phyloP scores from a whole-genome alignment of 108 stramenopile species.

The Pseudonitzschia pungens region DNA sequence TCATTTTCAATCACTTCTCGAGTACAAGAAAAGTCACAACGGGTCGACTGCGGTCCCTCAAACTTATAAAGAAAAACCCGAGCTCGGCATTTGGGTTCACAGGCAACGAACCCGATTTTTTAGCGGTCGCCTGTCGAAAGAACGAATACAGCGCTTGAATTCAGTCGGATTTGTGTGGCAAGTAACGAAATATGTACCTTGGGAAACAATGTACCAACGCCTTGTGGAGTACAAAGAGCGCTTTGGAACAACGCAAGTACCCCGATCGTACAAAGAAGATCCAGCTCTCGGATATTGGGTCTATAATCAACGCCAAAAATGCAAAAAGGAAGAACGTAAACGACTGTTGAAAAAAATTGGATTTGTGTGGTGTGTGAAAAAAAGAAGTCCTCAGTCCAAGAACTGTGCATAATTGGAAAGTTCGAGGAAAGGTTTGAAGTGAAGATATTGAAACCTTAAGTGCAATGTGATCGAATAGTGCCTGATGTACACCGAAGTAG shows the following conservation, averaged over 20 bases:
- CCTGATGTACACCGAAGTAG: too few relatives aligned
- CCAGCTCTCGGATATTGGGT: not conserved
- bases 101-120: constrained; percentile 3
- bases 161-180: constrained; percentile 13
- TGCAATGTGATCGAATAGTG: too few relatives aligned
- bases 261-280: not conserved
- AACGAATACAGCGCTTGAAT: constrained; percentile 2
- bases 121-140: not conserved
- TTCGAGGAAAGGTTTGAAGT: not conserved
- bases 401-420: not conserved
- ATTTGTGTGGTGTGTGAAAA: not conserved
- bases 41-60: not conserved
- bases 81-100: constrained; percentile 11
- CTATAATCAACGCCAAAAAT: not conserved
- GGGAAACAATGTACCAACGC: not conserved
- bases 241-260: not conserved
- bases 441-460: too few relatives aligned
- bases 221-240: not conserved
- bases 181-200: not conserved
- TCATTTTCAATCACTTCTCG: not conserved
- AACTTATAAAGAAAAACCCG: not conserved
- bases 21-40: not conserved
- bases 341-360: not conserved
- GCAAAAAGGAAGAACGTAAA: not conserved
- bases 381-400: not conserved